Base-by-base conservation (phyloP, 2,329 filamentous ascomycete species). In the Diaporthe sp. region DNA sequence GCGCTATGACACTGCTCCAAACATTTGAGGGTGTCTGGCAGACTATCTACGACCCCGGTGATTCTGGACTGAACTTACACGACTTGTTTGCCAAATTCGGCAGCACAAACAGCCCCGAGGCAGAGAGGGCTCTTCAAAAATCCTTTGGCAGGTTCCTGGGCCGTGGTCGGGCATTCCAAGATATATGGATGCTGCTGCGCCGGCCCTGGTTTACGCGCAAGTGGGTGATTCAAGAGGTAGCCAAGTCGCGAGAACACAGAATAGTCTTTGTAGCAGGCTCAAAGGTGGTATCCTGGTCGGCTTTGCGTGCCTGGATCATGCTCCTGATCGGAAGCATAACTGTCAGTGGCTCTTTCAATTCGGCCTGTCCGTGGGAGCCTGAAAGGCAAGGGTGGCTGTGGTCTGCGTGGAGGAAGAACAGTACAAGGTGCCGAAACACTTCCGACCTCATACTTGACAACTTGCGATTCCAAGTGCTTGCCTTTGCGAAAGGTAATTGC, bases 1-100 rank as follows among this genome's bases (percentile, higher is more conserved):
- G 56, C 5, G 56, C 35, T 19, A 61, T 61, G 56, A 10, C 13
- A 56, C 4, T 70, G 66, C 35, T 56, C 56, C 66, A 58, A 70
- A 35, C 66, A 70, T n/a, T n/a, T n/a, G 37, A n/a, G 30, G 6
- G 13, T 61, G 35, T 7, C 37, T 61, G 6, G 19, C 27, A 37
- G 9, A 25, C 44, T 22, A 27, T 42, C 1, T n/a, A n/a, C n/a
- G n/a, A n/a, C n/a, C n/a, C n/a, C n/a, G n/a, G n/a, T n/a, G n/a
- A n/a, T n/a, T n/a, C n/a, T n/a, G n/a, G n/a, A n/a, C n/a, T n/a
- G n/a, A n/a, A n/a, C n/a, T n/a, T n/a, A n/a, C n/a, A n/a, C n/a
- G n/a, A n/a, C n/a, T n/a, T n/a, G n/a, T n/a, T n/a, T n/a, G n/a
- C n/a, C n/a, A n/a, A n/a, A n/a, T n/a, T n/a, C n/a, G n/a, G n/a